Conservation (phyloP, 495 filamentous ascomycete species). For the Penicillium tannophilum region DNA sequence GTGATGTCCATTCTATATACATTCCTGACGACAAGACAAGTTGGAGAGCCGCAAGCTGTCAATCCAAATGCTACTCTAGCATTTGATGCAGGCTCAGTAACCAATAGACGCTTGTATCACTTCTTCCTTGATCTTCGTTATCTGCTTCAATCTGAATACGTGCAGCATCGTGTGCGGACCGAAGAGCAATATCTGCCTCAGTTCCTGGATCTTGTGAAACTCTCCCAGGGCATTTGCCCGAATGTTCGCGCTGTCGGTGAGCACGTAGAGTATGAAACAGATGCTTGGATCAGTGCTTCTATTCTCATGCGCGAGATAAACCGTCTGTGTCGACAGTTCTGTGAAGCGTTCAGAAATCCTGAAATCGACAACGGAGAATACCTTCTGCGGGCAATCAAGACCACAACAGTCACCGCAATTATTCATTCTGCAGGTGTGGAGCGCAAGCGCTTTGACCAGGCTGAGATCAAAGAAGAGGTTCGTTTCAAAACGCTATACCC, state of each 20-base stretch:
- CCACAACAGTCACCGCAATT: constrained; percentile 75
- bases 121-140: constrained; percentile 94
- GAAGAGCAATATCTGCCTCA: constrained; percentile 89
- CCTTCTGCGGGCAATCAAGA: constrained; percentile 72
- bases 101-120: constrained; percentile 92
- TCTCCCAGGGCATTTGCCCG: constrained; percentile 95
- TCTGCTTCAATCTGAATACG: constrained; percentile 82
- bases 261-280: constrained; percentile 97
- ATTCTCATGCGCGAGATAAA: constrained; percentile 95
- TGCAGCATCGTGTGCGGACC: constrained; percentile 76
- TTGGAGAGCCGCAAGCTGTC: constrained; percentile 88
- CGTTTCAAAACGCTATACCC: constrained; percentile 74
- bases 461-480: constrained; percentile 83
- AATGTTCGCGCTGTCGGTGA: constrained; percentile 90
- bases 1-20: constrained; percentile 96
- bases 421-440: constrained; percentile 88
- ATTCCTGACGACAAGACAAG: constrained; percentile 92
- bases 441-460: constrained; percentile 78
- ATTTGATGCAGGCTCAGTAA: constrained; percentile 90
- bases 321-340: constrained; percentile 81
- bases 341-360: constrained; percentile 77
- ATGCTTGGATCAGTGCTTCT: constrained; percentile 95
- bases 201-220: constrained; percentile 91
- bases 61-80: constrained; percentile 80
- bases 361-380: constrained; percentile 59